A percentile compares a stretch with the other conserved stretches of the same genome.
These are phyloP conservation scores for Tetrastigma voinierianum DNA, from an alignment of 164 flowering plant species.

Conservation along the genomic window DNA sequence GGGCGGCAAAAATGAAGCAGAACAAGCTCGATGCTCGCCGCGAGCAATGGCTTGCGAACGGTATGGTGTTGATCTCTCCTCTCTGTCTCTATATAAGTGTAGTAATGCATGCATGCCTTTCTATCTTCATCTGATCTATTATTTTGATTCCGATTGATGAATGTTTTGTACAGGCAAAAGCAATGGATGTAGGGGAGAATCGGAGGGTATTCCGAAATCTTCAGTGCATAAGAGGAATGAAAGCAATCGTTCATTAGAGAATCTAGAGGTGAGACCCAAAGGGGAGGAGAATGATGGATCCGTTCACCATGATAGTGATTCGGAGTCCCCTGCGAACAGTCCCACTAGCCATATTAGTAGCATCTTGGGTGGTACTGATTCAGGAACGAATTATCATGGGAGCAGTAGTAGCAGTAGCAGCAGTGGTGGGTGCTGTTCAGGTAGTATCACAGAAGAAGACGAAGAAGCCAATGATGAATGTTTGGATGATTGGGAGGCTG, in stretches of 20 bases:
- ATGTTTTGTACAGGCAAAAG: constrained; percentile 15
- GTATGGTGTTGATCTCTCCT: constrained; percentile 23
- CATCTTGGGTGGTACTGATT: constrained; percentile 33
- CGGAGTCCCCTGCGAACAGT: constrained; percentile 56
- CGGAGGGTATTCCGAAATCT: too few species aligned
- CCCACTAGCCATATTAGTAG: constrained; percentile 34
- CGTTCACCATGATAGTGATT: constrained; percentile 45
- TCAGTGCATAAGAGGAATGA: too few species aligned
- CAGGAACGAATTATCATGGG: constrained; percentile 46
- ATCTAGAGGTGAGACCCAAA: constrained; percentile 33
- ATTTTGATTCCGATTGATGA: neutral
- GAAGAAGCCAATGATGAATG: constrained; percentile 41
- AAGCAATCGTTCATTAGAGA: constrained; percentile 22
- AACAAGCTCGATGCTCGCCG: constrained; percentile 82
- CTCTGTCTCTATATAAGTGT: neutral
- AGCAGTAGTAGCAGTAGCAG: constrained; percentile 47
- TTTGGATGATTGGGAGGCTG: constrained; percentile 62
- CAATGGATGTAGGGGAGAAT: too few species aligned
- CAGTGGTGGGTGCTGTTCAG: constrained; percentile 47
- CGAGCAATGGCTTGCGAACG: constrained; percentile 85
- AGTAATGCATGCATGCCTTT: neutral
- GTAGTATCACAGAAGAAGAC: constrained; percentile 51
- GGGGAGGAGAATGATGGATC: constrained; percentile 27
- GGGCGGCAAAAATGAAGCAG: constrained; percentile 89
- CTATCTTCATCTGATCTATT: too few species aligned